Evolutionary conservation across 225 moss, liverwort and hornwort species (phyloP).

Genomic region (Neckera pumila): DNA sequence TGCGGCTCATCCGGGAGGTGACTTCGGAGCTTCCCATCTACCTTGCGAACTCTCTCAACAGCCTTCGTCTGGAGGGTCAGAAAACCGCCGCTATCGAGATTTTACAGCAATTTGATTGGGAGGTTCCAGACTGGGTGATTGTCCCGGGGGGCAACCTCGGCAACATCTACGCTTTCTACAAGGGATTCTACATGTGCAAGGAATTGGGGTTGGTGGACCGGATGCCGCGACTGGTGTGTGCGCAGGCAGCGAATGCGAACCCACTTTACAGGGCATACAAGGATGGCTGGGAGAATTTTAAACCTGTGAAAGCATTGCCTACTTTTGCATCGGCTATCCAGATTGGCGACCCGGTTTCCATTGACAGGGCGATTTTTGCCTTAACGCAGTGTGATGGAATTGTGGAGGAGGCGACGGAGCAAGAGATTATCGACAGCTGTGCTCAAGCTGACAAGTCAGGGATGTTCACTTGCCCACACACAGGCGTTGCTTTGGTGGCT

Average conservation of each 20-base stretch:
- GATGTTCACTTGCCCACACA: slow-evolving; percentile 57
- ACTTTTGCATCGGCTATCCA: slow-evolving; percentile 53
- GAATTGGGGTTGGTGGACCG: slow-evolving; percentile 45
- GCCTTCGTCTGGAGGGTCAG: slow-evolving; percentile 52
- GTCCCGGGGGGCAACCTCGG: slow-evolving; percentile 48
- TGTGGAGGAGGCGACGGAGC: slow-evolving; percentile 54
- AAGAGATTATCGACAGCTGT: slow-evolving; percentile 49
- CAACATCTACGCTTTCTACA: slow-evolving; percentile 55
- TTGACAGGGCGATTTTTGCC: slow-evolving; percentile 38
- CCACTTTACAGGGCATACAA: slow-evolving; percentile 46
- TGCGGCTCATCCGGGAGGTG: slow-evolving; percentile 51
- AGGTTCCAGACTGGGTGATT: slow-evolving; percentile 53
- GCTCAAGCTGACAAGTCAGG: slow-evolving; percentile 48
- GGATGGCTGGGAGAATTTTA: slow-evolving; percentile 43
- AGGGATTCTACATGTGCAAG: slow-evolving; percentile 54
- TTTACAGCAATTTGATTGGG: slow-evolving; percentile 50
- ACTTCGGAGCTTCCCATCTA: slow-evolving; percentile 51
- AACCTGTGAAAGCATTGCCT: slow-evolving; percentile 30
- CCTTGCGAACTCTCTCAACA: slow-evolving; percentile 50
- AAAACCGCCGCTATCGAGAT: slow-evolving; percentile 48
- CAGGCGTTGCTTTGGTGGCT: slow-evolving; percentile 44
- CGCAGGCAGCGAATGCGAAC: slow-evolving; percentile 42
- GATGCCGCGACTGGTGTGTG: slow-evolving; percentile 46
- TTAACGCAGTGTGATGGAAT: slow-evolving; percentile 28
- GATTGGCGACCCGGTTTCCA: slow-evolving; percentile 51